Evolutionary conservation across 805 yeast genomes (phyloP).

Genomic region (Cyberlindnera bimundalis): DNA sequence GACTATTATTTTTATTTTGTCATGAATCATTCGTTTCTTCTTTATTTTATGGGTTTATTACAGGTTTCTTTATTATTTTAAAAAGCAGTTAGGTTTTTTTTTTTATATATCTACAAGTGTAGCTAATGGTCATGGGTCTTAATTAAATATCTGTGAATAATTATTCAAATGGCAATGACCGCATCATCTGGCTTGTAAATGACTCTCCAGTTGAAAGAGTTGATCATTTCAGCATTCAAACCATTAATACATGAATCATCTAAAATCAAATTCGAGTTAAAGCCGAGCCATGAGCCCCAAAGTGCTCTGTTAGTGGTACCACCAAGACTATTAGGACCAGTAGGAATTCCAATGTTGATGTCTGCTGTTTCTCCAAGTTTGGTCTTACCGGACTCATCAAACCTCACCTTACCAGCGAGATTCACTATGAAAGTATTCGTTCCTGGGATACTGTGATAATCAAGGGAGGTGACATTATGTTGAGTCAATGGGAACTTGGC

Average conservation of each 20-base stretch:
- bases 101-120: no score
- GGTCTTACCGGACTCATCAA: conserved; percentile 72
- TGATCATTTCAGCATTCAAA: conserved; percentile 45
- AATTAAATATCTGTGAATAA: background rate
- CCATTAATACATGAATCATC: conserved; percentile 46
- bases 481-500: conserved; percentile 51
- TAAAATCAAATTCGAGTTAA: conserved; percentile 52
- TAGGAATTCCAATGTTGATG: conserved; percentile 26
- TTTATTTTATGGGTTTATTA: background rate
- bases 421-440: conserved; percentile 51
- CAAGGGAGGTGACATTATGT: conserved; percentile 61
- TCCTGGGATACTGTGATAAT: conserved; percentile 67
- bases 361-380: conserved; percentile 64
- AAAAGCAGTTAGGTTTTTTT: no score
- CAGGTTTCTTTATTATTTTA: background rate
- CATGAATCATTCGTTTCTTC: background rate
- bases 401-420: conserved; percentile 57
- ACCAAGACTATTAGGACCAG: conserved; percentile 1
- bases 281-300: conserved; percentile 75
- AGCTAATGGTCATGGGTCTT: no score
- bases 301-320: conserved; percentile 8
- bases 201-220: conserved; percentile 62
- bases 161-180: conserved; percentile 25
- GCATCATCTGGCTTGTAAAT: conserved; percentile 59
- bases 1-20: no score